Conservation (phyloP, 768 basidiomycete genomes). For the Lentinula aciculospora region DNA sequence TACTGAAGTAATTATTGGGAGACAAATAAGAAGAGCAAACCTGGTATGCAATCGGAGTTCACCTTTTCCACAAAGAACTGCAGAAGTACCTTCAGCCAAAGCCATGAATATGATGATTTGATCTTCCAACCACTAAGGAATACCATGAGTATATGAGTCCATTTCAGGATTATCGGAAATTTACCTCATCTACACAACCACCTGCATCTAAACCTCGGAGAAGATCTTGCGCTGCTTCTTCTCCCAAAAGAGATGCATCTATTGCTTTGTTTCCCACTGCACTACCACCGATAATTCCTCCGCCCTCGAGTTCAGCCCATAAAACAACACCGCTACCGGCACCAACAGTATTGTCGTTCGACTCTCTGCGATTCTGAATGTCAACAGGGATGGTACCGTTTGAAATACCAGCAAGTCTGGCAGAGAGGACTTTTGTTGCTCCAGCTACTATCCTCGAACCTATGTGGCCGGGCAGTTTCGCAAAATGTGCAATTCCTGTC, state of each 20-base stretch:
- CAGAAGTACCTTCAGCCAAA: conserved; percentile 59
- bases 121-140: conserved; percentile 45
- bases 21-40: conserved; percentile 25
- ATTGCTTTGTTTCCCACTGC: conserved; percentile 53
- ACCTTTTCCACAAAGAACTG: conserved; percentile 45
- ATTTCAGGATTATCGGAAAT: background rate
- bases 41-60: conserved; percentile 65
- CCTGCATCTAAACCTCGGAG: conserved; percentile 52
- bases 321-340: conserved; percentile 68
- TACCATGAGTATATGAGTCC: background rate
- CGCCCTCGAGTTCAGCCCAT: conserved; percentile 68
- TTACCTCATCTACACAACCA: conserved; percentile 72
- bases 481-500: conserved; percentile 47
- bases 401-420: conserved; percentile 24
- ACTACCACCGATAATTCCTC: conserved; percentile 65
- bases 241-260: conserved; percentile 43
- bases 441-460: conserved; percentile 54
- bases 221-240: conserved; percentile 56
- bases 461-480: conserved; percentile 52
- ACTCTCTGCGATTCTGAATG: conserved; percentile 36
- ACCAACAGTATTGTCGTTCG: conserved; percentile 40
- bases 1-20: background rate
- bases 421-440: conserved; percentile 38
- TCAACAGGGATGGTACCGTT: conserved; percentile 25
- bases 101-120: conserved; percentile 78